Evolutionary conservation across 164 flowering plant genomes (phyloP).

Genomic region (Nymphaea thermarum): DNA sequence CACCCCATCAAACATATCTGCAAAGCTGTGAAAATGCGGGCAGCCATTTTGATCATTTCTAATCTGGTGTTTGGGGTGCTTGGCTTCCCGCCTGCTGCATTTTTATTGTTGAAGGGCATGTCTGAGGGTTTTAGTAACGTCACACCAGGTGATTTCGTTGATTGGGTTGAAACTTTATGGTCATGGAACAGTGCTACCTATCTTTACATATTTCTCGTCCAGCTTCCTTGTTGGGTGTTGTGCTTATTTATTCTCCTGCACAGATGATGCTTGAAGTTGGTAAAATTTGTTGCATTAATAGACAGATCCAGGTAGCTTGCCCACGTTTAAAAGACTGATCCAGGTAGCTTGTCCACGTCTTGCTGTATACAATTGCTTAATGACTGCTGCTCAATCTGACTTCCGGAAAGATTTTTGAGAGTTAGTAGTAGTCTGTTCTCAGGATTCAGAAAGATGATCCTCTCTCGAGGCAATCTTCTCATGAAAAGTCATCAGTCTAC

Average conservation of each 20-base stretch:
- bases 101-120: constrained; percentile 33
- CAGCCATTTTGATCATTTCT: constrained; percentile 22
- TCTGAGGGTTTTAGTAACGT: constrained; percentile 25
- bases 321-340: no score
- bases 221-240: constrained; percentile 34
- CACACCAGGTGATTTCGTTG: constrained; percentile 64
- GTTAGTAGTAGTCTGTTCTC: no score
- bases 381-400: no score
- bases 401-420: no score
- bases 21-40: constrained; percentile 16
- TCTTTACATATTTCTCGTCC: constrained; percentile 58
- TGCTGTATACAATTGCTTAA: no score
- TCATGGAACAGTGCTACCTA: constrained; percentile 93
- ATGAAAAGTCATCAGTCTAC: no score
- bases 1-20: constrained; percentile 46
- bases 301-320: no score
- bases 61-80: constrained; percentile 35
- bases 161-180: constrained; percentile 81
- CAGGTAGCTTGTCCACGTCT: no score
- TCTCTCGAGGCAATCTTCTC: no score
- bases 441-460: no score
- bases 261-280: constrained; percentile 5
- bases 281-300: constrained; percentile 3
- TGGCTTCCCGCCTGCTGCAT: constrained; percentile 54
- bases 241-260: constrained; percentile 16